Base-by-base conservation (phyloP, 2,329 filamentous ascomycete species). In the Paracoccidioides brasiliensis region DNA sequence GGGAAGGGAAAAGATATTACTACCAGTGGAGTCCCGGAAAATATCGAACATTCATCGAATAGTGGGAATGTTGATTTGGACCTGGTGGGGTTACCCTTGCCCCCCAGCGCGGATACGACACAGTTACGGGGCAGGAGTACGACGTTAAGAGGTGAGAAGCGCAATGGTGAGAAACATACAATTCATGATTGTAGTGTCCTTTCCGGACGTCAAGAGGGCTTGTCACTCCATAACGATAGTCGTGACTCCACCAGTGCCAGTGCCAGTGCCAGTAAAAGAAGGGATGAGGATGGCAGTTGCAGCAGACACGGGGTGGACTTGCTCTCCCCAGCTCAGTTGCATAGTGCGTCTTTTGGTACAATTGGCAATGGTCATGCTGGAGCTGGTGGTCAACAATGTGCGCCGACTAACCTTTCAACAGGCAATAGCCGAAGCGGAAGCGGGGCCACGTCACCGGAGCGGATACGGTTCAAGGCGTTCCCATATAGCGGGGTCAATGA, bases 401-500 rank as follows among this genome's bases (percentile, higher is more conserved):
- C 51, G 4, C n/a, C 51, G 57, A 35, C 60, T 58, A 55, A 63
- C 64, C 22, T 63, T 62, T 54, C 60, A 66, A 59, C 56, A 67
- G 60, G n/a, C 61, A 61, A 15, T 55, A 69, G 67, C 41, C 65
- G 67, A 55, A 74, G 70, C 62, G 64, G 68, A 55, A 75, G 71
- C 62, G 73, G 77, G 2, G 72, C 79, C 0, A 79, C 77, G 32
- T 82, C 82, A 3, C 80, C 83, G 4, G 87, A 91, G 59, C 79
- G 83, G 32, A 88, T 97, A 62, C 83, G 93, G 22, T 98, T 98
- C 79, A 96, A 95, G 72, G 91, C 91, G 0, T 98, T 97, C 64
- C 90, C 91, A 0, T 97, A 96, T 67, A 94, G 87, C 56, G 93
- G 93, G 4, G 81, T 95, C 43, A 97, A 98, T 69, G 93, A 97